Evolutionary conservation across 495 filamentous ascomycete genomes (phyloP).

Genomic region (Aspergillus conjunctus): DNA sequence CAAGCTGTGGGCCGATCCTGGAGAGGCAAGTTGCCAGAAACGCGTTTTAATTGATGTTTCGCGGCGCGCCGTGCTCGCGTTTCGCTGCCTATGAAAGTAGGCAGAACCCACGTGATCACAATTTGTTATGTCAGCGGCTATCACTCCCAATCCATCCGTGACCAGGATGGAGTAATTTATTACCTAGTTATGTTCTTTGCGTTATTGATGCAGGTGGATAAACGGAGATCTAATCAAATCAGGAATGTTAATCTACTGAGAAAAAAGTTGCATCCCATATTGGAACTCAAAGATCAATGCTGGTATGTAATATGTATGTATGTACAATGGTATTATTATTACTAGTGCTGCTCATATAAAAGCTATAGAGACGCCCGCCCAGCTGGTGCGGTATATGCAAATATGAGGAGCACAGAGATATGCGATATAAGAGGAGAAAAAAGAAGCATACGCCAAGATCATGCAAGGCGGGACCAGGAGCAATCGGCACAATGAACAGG

Average conservation of each 20-base stretch:
- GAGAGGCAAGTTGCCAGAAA: slow-evolving; percentile 6
- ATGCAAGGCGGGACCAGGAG: slow-evolving; percentile 23
- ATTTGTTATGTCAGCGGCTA: not conserved
- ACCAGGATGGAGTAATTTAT: too few relatives aligned
- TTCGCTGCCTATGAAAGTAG: not conserved
- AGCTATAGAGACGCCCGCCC: slow-evolving; percentile 20
- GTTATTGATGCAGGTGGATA: too few relatives aligned
- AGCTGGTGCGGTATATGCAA: slow-evolving; percentile 19
- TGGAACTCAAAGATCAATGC: not conserved
- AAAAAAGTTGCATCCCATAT: too few relatives aligned
- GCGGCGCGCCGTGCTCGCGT: not conserved
- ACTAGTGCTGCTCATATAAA: slow-evolving; percentile 24
- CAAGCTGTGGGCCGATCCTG: not conserved
- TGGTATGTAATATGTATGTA: slow-evolving; percentile 10
- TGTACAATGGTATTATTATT: slow-evolving; percentile 35
- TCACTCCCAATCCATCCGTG: too few relatives aligned
- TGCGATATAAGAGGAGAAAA: slow-evolving; percentile 4
- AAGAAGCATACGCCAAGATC: slow-evolving; percentile 18
- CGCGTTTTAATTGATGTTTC: slow-evolving; percentile 8
- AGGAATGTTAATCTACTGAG: too few relatives aligned
- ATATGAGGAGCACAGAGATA: slow-evolving; percentile 15
- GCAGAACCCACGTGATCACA: not conserved
- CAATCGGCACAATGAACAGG: not conserved
- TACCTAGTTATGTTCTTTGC: too few relatives aligned
- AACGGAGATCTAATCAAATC: too few relatives aligned